Evolutionary conservation across 208 protist species (phyloP), one percentile per base, ranked within the genome.

Genomic region (Crithidia acanthocephali): DNA sequence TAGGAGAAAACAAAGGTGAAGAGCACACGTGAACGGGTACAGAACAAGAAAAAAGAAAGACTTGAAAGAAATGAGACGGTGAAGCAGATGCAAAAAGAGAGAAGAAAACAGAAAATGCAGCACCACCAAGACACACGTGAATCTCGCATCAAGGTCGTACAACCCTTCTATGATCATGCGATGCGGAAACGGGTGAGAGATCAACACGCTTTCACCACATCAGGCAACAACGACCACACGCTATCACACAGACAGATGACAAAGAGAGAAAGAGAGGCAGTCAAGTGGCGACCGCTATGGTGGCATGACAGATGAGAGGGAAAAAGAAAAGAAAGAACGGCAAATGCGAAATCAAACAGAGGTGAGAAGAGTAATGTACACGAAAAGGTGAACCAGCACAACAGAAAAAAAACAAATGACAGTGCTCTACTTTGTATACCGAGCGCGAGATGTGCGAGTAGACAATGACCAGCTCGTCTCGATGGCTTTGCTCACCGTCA

Each of bases 311-410:
- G 25, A 62, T 18, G 35, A 59, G 44, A 22, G 40, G 35, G 1
- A 68, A 55, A 42, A 51, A 55, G 4, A 42, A 68, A 74, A 72
- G 42, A 64, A 62, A 72, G 16, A 59, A 20, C 23, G n/a, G 37
- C 10, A 59, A 35, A 27, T 57, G 22, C n/a, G n/a, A n/a, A n/a
- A n/a, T n/a, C n/a, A 35, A 58, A 18, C 15, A 18, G 22, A 28
- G 48, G 48, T 28, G 23, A 53, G 18, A 18, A 28, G 7, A 22
- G 22, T 53, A 28, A 23, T 28, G 48, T 53, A 30, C 48, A 53
- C 48, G 22, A n/a, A 5, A 53, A 53, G 2, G 22, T 2, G 28
- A 30, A n/a, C 15, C 6, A 53, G 6, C 18, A 50, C 18, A 51
- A 69, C 37, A 23, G n/a, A 62, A 27, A 55, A 65, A 53, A 45